Conservation (phyloP, 306 rosid genomes). For the Corylus heterophylla region DNA sequence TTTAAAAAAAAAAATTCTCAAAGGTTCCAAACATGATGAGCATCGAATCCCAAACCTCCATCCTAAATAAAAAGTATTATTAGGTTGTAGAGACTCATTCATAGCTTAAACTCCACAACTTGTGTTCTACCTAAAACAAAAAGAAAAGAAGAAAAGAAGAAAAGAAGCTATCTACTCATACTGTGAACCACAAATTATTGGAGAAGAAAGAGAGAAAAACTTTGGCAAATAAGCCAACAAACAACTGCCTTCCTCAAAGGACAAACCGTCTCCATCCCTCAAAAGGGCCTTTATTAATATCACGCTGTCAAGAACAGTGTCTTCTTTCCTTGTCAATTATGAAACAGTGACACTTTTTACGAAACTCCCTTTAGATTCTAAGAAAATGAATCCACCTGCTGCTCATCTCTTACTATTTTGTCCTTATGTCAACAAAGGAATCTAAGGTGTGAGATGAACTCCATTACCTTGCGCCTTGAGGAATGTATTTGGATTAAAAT, state of each 20-base stretch:
- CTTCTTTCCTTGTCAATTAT: constrained; percentile 12
- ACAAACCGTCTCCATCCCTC: constrained; percentile 24
- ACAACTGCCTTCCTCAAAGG: constrained; percentile 18
- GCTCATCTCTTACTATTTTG: not conserved
- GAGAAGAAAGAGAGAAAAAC: constrained; percentile 6
- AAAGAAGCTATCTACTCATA: too few species aligned
- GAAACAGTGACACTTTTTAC: constrained; percentile 1
- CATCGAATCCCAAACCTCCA: too few species aligned
- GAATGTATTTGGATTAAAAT: too few species aligned
- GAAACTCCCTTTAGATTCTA: not conserved
- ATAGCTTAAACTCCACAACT: not conserved
- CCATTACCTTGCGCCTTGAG: too few species aligned
- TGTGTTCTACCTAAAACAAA: constrained; percentile 7
- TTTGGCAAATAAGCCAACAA: constrained; percentile 22
- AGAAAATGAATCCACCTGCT: constrained; percentile 3
- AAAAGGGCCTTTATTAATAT: constrained; percentile 11
- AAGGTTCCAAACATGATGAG: too few species aligned
- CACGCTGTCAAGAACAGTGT: constrained; percentile 24
- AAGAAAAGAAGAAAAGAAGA: too few species aligned
- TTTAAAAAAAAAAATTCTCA: too few species aligned
- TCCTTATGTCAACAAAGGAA: not conserved
- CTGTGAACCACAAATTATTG: not conserved
- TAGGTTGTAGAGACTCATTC: too few species aligned
- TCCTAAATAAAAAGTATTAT: too few species aligned
- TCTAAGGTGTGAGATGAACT: too few species aligned